Conservation (phyloP, 805 yeast genomes). For the Candida rishiriensis region DNA sequence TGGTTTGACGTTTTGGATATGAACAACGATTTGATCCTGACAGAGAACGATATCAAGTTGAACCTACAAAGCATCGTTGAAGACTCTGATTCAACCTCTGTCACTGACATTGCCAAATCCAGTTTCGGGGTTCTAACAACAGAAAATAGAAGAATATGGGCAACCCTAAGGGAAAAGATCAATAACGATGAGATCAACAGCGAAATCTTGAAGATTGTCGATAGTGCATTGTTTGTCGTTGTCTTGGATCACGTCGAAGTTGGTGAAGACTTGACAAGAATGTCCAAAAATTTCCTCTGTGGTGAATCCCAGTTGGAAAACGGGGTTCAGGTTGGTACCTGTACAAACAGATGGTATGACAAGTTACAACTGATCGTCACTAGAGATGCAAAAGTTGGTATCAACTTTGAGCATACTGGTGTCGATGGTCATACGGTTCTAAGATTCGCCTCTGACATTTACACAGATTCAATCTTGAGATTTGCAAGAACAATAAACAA, state of each 20-base stretch:
- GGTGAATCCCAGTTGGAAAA: conserved; percentile 75
- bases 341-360: conserved; percentile 91
- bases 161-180: conserved; percentile 57
- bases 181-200: conserved; percentile 46
- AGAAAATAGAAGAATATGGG: conserved; percentile 87
- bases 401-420: conserved; percentile 91
- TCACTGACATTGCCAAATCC: conserved; percentile 60
- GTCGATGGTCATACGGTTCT: conserved; percentile 94
- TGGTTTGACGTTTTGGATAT: conserved; percentile 91
- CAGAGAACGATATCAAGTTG: conserved; percentile 69
- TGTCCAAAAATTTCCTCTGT: conserved; percentile 82
- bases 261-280: conserved; percentile 51
- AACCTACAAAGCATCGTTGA: conserved; percentile 72
- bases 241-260: conserved; percentile 78
- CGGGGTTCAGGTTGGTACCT: conserved; percentile 90
- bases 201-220: conserved; percentile 71
- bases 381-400: conserved; percentile 86
- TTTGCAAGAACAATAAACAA: conserved; percentile 81
- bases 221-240: conserved; percentile 75
- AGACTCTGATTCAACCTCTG: conserved; percentile 57
- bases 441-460: conserved; percentile 82
- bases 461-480: conserved; percentile 83
- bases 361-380: conserved; percentile 85
- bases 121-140: conserved; percentile 90
- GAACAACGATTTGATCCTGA: conserved; percentile 63